Evolutionary conservation across 345 rosid species (phyloP).

Genomic region (Linum lewisii): DNA sequence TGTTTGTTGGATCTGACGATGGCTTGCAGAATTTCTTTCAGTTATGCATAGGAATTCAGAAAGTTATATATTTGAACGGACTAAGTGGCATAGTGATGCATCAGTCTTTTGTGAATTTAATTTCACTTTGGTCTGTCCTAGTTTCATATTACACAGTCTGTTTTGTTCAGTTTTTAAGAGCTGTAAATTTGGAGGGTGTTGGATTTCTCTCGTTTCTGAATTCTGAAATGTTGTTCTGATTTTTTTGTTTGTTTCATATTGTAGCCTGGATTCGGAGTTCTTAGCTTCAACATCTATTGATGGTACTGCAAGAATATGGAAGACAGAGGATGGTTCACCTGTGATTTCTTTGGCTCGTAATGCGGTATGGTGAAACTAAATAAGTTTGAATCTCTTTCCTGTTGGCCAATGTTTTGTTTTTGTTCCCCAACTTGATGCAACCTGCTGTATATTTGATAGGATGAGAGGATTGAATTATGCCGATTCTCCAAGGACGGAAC

Average conservation of each 20-base stretch:
- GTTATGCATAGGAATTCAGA: background rate
- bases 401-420: slow-evolving; percentile 7
- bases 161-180: background rate
- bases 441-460: slow-evolving; percentile 27
- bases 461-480: slow-evolving; percentile 76
- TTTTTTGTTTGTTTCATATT: slow-evolving; percentile 13
- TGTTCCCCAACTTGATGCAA: slow-evolving; percentile 3
- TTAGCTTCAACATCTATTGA: slow-evolving; percentile 80
- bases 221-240: background rate
- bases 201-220: background rate
- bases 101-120: too few relatives aligned
- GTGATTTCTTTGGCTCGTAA: slow-evolving; percentile 61
- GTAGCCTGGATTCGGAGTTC: slow-evolving; percentile 85
- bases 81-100: too few relatives aligned
- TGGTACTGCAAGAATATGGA: slow-evolving; percentile 95
- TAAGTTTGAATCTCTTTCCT: background rate
- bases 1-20: background rate
- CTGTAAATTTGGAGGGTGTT: slow-evolving; percentile 2
- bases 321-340: slow-evolving; percentile 73
- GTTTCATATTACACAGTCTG: too few relatives aligned
- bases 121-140: too few relatives aligned
- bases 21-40: background rate
- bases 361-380: slow-evolving; percentile 35
- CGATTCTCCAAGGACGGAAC: slow-evolving; percentile 90
- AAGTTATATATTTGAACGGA: background rate